Conservation (phyloP, 495 filamentous ascomycete genomes). For the Xylaria telfairii region DNA sequence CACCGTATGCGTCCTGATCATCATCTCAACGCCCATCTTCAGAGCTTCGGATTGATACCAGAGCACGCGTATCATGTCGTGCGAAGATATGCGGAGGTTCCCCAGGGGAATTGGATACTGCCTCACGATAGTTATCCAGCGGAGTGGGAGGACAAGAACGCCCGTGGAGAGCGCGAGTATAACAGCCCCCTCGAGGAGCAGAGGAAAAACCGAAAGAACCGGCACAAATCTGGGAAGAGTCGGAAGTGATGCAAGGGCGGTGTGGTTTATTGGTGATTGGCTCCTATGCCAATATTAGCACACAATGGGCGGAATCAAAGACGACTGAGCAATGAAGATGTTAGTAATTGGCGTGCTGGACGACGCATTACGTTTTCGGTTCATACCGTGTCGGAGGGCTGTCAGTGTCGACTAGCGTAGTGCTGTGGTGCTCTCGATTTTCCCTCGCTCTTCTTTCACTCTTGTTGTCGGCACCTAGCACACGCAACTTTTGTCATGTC, state of each 20-base stretch:
- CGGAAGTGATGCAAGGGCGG: not conserved
- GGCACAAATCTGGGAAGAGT: not conserved
- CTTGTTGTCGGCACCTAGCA: not conserved
- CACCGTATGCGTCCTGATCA: constrained; percentile 50
- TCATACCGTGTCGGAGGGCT: not conserved
- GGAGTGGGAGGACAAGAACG: constrained; percentile 18
- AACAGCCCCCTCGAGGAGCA: not conserved
- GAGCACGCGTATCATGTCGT: constrained; percentile 14
- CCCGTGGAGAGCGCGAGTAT: not conserved
- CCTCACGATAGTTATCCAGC: constrained; percentile 6
- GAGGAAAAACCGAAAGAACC: constrained; percentile 1
- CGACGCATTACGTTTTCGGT: constrained; percentile 11
- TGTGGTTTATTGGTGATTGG: not conserved
- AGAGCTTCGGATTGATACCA: constrained; percentile 27
- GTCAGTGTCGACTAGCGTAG: not conserved
- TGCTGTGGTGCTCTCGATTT: not conserved
- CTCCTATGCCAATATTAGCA: not conserved
- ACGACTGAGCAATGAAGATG: not conserved
- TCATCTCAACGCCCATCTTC: constrained; percentile 42
- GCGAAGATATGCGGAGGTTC: constrained; percentile 34
- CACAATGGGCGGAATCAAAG: not conserved
- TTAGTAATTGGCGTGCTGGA: not conserved
- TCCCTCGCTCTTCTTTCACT: not conserved
- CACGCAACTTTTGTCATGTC: not conserved
- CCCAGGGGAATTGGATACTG: constrained; percentile 22